Conservation (phyloP, 2,329 filamentous ascomycete species). For the Fusarium tupiense region DNA sequence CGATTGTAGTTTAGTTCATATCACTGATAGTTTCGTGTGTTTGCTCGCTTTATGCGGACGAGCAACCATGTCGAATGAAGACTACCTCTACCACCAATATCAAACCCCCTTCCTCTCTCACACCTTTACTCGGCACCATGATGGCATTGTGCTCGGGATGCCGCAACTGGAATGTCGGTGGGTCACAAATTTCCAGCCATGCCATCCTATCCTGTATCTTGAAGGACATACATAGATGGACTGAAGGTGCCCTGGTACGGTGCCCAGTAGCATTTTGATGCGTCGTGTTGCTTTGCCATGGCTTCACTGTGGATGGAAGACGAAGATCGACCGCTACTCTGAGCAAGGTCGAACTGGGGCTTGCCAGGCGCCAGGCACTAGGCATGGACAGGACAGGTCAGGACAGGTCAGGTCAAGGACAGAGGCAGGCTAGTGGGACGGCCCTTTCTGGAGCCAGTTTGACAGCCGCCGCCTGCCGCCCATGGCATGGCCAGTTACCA, state of each 20-base stretch:
- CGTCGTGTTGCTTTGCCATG: constrained; percentile 22
- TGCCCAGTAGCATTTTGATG: constrained; percentile 10
- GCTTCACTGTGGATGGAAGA: constrained; percentile 18
- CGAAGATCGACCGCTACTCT: constrained; percentile 36
- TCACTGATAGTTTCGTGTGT: constrained; percentile 6
- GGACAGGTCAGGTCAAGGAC: not conserved
- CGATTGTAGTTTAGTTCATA: constrained; percentile 8
- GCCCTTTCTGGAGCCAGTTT: constrained; percentile 44
- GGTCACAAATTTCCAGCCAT: constrained; percentile 27
- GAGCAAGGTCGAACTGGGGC: constrained; percentile 33
- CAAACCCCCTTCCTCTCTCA: constrained; percentile 9
- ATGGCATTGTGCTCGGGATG: constrained; percentile 40
- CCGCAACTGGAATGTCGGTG: constrained; percentile 45
- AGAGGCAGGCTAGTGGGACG: constrained; percentile 44
- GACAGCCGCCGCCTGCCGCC: constrained; percentile 43
- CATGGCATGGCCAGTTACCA: constrained; percentile 37
- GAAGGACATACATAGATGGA: constrained; percentile 21
- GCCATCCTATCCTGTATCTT: constrained; percentile 25
- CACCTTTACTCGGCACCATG: constrained; percentile 26
- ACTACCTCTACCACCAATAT: not conserved
- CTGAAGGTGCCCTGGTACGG: not conserved
- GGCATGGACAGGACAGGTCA: constrained; percentile 15
- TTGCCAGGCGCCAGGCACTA: constrained; percentile 26
- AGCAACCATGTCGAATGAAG: constrained; percentile 14
- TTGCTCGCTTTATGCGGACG: constrained; percentile 19